A percentile compares a stretch with the other conserved stretches of the same genome.
Evolutionary conservation across 1,284 basidiomycete genomes (phyloP).

Genomic region (Moesziomyces globuligerus): DNA sequence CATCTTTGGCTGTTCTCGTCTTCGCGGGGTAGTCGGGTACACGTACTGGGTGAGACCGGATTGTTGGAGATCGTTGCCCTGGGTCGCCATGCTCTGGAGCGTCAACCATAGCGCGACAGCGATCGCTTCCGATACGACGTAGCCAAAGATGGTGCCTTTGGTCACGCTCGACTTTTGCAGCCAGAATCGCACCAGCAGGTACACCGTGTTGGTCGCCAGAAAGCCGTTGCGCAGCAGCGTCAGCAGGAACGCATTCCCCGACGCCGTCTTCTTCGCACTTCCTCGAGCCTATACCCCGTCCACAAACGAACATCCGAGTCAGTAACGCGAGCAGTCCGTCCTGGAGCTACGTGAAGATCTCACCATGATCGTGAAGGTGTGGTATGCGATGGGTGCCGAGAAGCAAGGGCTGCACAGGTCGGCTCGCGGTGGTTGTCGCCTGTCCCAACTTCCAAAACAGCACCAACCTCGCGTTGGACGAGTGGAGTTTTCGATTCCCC

Average conservation of each 20-base stretch:
- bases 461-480: no score
- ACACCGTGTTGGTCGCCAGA: constrained; percentile 55
- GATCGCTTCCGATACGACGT: constrained; percentile 58
- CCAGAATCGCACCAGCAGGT: constrained; percentile 53
- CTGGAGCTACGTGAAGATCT: no score
- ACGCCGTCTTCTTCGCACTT: constrained; percentile 53
- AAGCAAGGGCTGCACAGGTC: no score
- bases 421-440: no score
- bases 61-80: constrained; percentile 63
- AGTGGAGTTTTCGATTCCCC: no score
- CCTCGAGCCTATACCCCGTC: constrained; percentile 30
- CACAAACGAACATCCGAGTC: not conserved
- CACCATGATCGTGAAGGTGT: no score
- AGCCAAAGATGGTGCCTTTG: constrained; percentile 40
- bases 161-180: constrained; percentile 34
- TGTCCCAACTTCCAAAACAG: no score
- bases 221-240: constrained; percentile 57
- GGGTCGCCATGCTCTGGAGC: constrained; percentile 62
- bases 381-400: no score
- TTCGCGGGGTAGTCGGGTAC: no score
- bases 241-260: constrained; percentile 54
- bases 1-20: no score
- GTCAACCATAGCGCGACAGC: constrained; percentile 58
- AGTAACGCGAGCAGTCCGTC: no score
- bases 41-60: constrained; percentile 65